Conservation (phyloP, 805 yeast genomes). For the Ogataea trehaloabstinens region DNA sequence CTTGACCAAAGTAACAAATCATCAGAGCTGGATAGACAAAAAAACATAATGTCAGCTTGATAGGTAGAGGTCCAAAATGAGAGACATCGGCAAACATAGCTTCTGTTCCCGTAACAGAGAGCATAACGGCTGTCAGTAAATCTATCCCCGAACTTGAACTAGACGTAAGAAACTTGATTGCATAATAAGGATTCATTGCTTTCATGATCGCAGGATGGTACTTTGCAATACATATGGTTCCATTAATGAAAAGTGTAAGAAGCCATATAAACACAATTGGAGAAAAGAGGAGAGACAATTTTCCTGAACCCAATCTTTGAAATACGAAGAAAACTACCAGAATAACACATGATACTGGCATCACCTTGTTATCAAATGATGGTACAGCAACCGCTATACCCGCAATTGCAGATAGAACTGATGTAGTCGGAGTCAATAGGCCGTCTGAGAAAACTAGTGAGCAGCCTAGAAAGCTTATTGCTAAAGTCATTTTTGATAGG, state of each 20-base stretch:
- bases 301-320: slow-evolving; percentile 51
- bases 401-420: slow-evolving; percentile 54
- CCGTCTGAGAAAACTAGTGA: slow-evolving; percentile 60
- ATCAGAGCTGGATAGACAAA: slow-evolving; percentile 54
- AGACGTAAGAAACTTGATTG: slow-evolving; percentile 40
- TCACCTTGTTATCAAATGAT: slow-evolving; percentile 36
- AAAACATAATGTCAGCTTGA: slow-evolving; percentile 43
- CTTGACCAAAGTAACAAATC: slow-evolving; percentile 57
- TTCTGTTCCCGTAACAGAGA: slow-evolving; percentile 57
- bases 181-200: slow-evolving; percentile 52
- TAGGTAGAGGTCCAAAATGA: slow-evolving; percentile 49
- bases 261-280: slow-evolving; percentile 57
- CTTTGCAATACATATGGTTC: slow-evolving; percentile 42
- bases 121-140: slow-evolving; percentile 49
- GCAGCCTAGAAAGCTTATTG: slow-evolving; percentile 51
- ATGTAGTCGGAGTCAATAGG: slow-evolving; percentile 60
- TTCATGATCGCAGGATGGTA: slow-evolving; percentile 42
- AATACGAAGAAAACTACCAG: slow-evolving; percentile 42
- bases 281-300: slow-evolving; percentile 48
- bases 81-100: slow-evolving; percentile 67
- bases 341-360: slow-evolving; percentile 50
- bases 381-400: slow-evolving; percentile 57
- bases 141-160: slow-evolving; percentile 32
- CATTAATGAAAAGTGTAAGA: slow-evolving; percentile 41
- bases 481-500: slow-evolving; percentile 35